Percentiles rank a stretch among this genome's conserved stretches.
These are phyloP conservation scores for Dissoconium aciculare DNA, from an alignment of 2,329 filamentous ascomycete species.

Conservation along the genomic window DNA sequence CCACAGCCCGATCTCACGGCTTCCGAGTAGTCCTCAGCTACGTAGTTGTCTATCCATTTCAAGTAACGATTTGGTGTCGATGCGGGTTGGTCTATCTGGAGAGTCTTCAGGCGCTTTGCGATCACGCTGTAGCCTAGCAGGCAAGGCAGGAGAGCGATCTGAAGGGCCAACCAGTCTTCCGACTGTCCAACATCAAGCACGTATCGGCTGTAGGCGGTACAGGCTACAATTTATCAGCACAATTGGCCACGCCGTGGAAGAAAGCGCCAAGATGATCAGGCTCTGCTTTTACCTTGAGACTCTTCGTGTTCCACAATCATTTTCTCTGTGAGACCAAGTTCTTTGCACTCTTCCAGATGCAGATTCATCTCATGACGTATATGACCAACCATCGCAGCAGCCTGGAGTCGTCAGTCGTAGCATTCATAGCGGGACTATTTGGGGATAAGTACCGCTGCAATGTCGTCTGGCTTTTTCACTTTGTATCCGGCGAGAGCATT, in stretches of 20 bases:
- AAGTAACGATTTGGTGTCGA: constrained; percentile 45
- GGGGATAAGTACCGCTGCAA: constrained; percentile 47
- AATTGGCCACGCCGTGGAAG: no score
- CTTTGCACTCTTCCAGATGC: constrained; percentile 68
- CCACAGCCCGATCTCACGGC: constrained; percentile 57
- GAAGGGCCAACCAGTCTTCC: constrained; percentile 75
- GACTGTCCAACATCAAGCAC: constrained; percentile 79
- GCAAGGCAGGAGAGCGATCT: constrained; percentile 73
- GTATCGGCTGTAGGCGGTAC: constrained; percentile 65
- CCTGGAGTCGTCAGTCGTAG: constrained; percentile 28
- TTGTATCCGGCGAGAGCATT: constrained; percentile 81
- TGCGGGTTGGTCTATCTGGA: constrained; percentile 34
- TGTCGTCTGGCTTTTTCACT: constrained; percentile 55
- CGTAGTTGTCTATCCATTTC: constrained; percentile 84
- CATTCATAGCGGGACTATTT: no score
- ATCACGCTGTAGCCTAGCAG: constrained; percentile 78
- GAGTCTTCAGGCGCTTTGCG: constrained; percentile 53
- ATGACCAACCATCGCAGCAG: constrained; percentile 57
- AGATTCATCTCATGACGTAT: constrained; percentile 67
- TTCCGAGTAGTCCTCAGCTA: constrained; percentile 60
- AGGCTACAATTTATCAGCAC: no score
- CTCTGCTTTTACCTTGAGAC: constrained; percentile 49
- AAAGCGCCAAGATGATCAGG: no score
- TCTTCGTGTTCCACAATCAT: constrained; percentile 63
- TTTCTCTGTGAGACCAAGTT: constrained; percentile 59